A percentile compares a stretch with the other conserved stretches of the same genome.
phyloP scores from a whole-genome alignment of 176 grass and related monocot genomes.

The Oryza glaberrima region DNA sequence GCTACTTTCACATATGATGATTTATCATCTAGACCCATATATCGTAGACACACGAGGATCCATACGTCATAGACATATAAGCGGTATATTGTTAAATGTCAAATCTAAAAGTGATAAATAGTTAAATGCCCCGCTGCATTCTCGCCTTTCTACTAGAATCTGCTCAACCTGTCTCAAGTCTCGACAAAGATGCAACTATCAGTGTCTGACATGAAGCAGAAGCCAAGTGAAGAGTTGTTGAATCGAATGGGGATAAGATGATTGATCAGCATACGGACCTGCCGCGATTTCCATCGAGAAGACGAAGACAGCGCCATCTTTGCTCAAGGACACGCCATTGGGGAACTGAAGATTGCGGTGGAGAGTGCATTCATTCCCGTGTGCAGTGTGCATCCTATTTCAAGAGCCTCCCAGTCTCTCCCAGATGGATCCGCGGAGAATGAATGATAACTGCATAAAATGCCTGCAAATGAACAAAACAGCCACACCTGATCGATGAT shows the following conservation, averaged over 20 bases:
- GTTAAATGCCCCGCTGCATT: slow-evolving; percentile 37
- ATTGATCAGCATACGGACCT: slow-evolving; percentile 40
- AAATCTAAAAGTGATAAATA: too few species aligned
- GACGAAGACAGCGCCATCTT: slow-evolving; percentile 82
- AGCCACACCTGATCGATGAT: background rate
- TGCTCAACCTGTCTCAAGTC: slow-evolving; percentile 59
- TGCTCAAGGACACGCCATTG: slow-evolving; percentile 87
- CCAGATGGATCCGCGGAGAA: slow-evolving; percentile 87
- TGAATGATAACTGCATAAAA: slow-evolving; percentile 68
- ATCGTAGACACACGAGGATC: too few species aligned
- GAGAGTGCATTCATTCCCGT: too few species aligned
- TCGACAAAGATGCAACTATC: background rate
- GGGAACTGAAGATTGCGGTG: slow-evolving; percentile 79
- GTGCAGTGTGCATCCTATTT: slow-evolving; percentile 58
- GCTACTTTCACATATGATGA: too few species aligned
- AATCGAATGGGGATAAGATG: slow-evolving; percentile 21
- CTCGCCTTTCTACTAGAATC: slow-evolving; percentile 90
- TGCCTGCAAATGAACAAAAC: slow-evolving; percentile 60
- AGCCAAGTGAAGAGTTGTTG: background rate
- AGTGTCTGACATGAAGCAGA: background rate
- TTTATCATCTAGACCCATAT: too few species aligned
- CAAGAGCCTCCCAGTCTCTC: slow-evolving; percentile 47
- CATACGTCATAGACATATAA: too few species aligned
- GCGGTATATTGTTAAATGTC: too few species aligned
- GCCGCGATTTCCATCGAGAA: slow-evolving; percentile 72